These are phyloP conservation scores for Hypoxylon sp. DNA, from an alignment of 2,329 filamentous ascomycete genomes.

Conservation along the genomic window DNA sequence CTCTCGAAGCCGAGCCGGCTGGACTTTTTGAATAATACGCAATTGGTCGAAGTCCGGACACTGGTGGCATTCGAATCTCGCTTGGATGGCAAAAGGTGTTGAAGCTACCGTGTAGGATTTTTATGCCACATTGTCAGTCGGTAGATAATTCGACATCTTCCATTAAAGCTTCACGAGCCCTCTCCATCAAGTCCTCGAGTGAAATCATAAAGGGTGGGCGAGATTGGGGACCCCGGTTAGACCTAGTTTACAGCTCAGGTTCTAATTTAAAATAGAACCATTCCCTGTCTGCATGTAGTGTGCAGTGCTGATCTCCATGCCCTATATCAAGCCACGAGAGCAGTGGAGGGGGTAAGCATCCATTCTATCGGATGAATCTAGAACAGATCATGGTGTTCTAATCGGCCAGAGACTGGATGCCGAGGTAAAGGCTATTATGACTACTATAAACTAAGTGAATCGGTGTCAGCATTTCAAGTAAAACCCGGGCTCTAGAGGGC, in stretches of 20 bases:
- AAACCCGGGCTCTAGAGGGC: neutral
- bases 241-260: constrained; percentile 4
- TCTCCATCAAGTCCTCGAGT: neutral
- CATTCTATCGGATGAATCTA: constrained; percentile 17
- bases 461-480: neutral
- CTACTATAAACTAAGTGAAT: neutral
- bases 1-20: neutral
- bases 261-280: constrained; percentile 22
- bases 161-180: neutral
- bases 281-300: constrained; percentile 15
- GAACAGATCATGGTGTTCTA: constrained; percentile 2
- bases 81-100: neutral
- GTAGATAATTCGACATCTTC: neutral
- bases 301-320: constrained; percentile 7
- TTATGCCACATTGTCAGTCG: constrained; percentile 8
- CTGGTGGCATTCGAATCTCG: neutral
- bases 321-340: constrained; percentile 7
- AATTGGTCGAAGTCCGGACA: neutral
- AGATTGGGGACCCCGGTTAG: neutral
- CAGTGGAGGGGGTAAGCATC: constrained; percentile 17
- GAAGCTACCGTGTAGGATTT: neutral
- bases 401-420: neutral
- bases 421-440: constrained; percentile 3
- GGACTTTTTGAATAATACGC: neutral
- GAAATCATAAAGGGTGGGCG: neutral